These are phyloP conservation scores for Tolypocladium tropicale DNA, from an alignment of 2,329 filamentous ascomycete genomes.

Conservation along the genomic window DNA sequence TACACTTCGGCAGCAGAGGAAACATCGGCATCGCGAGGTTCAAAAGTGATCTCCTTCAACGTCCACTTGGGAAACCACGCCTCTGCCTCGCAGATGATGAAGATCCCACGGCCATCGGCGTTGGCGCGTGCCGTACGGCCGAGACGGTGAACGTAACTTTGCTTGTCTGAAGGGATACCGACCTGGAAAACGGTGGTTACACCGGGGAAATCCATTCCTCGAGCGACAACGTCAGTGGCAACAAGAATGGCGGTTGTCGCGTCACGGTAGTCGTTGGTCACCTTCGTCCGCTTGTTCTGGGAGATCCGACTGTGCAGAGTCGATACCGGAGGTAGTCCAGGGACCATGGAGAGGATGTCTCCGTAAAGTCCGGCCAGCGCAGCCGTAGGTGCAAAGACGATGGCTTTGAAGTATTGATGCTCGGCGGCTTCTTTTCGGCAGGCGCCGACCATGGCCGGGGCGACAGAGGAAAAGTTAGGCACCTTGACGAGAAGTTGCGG, in stretches of 20 bases:
- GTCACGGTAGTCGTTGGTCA: conserved; percentile 54
- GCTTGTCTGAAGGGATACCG: conserved; percentile 46
- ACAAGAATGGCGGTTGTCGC: conserved; percentile 45
- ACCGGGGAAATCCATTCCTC: conserved; percentile 64
- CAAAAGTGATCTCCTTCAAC: conserved; percentile 43
- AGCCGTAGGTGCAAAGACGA: conserved; percentile 64
- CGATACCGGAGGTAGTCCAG: conserved; percentile 31
- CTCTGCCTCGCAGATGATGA: conserved; percentile 45
- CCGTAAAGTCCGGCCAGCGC: conserved; percentile 41
- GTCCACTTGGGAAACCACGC: conserved; percentile 37
- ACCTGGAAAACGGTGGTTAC: conserved; percentile 58
- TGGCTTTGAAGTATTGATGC: conserved; percentile 62
- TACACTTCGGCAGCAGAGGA: conserved; percentile 26
- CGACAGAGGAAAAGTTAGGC: conserved; percentile 60
- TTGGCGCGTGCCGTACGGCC: conserved; percentile 58
- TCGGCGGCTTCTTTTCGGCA: conserved; percentile 34
- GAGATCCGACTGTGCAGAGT: conserved; percentile 41
- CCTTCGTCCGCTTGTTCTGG: conserved; percentile 38
- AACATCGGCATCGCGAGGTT: conserved; percentile 34
- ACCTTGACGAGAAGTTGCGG: conserved; percentile 61
- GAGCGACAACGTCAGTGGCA: conserved; percentile 61
- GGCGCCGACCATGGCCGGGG: conserved; percentile 46
- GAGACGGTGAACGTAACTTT: conserved; percentile 58
- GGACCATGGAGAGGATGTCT: conserved; percentile 27
- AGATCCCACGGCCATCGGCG: conserved; percentile 51